Evolutionary conservation across 2,329 filamentous ascomycete genomes (phyloP).

Genomic region (Gaeumannomyces sp.): DNA sequence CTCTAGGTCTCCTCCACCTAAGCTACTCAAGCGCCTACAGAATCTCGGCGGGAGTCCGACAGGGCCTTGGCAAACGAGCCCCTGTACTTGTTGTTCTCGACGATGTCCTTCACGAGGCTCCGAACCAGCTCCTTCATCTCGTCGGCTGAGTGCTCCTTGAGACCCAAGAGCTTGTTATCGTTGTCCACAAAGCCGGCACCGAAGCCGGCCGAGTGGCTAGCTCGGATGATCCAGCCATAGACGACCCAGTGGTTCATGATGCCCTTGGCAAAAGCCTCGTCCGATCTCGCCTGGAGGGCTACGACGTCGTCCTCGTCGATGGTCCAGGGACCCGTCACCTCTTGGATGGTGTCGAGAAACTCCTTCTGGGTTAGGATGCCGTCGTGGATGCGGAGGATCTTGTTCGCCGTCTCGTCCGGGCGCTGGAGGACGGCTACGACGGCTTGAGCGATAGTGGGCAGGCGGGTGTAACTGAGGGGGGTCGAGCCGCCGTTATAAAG

Average conservation of each 20-base stretch:
- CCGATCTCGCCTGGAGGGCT: conserved; percentile 30
- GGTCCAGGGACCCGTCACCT: conserved; percentile 41
- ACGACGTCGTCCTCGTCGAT: conserved; percentile 31
- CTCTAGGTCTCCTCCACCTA: background rate
- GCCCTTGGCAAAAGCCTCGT: conserved; percentile 33
- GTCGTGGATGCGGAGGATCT: conserved; percentile 30
- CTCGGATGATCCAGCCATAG: background rate
- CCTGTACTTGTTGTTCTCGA: background rate
- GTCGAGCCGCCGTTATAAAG: conserved; percentile 18
- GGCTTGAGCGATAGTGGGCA: conserved; percentile 13
- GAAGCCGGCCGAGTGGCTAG: conserved; percentile 25
- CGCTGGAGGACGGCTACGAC: conserved; percentile 3
- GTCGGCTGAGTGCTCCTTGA: conserved; percentile 29
- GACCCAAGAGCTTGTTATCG: conserved; percentile 36
- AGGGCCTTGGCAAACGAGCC: background rate
- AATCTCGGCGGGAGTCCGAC: background rate
- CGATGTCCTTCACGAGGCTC: background rate
- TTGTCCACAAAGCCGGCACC: conserved; percentile 17
- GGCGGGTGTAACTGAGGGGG: conserved; percentile 18
- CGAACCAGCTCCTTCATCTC: conserved; percentile 5
- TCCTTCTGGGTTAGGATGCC: conserved; percentile 41
- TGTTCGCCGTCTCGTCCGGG: conserved; percentile 8
- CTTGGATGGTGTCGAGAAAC: conserved; percentile 47
- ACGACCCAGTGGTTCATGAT: conserved; percentile 22
- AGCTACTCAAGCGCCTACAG: background rate